Conservation (phyloP, 225 moss, liverwort and hornwort genomes). For the Sphagnum tenellum region DNA sequence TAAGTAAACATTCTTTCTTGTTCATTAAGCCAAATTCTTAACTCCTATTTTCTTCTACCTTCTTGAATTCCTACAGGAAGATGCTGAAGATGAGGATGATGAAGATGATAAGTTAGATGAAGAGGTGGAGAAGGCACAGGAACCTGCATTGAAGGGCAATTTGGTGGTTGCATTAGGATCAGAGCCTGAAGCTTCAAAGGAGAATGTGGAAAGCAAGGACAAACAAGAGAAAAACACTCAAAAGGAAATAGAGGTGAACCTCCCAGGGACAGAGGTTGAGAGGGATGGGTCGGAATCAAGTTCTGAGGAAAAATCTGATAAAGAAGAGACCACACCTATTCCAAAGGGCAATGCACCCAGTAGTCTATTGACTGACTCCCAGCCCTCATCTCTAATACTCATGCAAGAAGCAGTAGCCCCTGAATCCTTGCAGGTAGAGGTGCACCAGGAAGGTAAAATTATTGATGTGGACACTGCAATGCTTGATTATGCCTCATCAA, state of each 20-base stretch:
- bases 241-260: constrained; percentile 1
- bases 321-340: constrained; percentile 13
- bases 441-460: constrained; percentile 9
- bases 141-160: neutral
- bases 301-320: constrained; percentile 35
- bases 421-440: no score
- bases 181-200: no score
- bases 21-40: neutral
- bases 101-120: constrained; percentile 15
- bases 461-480: neutral
- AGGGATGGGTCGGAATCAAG: constrained; percentile 21
- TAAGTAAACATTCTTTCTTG: neutral
- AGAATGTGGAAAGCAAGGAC: neutral
- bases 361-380: constrained; percentile 3
- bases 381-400: constrained; percentile 12
- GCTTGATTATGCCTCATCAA: constrained; percentile 7
- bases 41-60: no score
- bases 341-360: constrained; percentile 10
- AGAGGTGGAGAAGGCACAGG: neutral
- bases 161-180: constrained; percentile 3
- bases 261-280: constrained; percentile 10
- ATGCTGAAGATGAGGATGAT: constrained; percentile 5
- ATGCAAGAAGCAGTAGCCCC: no score
- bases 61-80: neutral
- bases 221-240: neutral